Base-by-base conservation (phyloP, 805 yeast species). In the Sugiyamaella marilandica region DNA sequence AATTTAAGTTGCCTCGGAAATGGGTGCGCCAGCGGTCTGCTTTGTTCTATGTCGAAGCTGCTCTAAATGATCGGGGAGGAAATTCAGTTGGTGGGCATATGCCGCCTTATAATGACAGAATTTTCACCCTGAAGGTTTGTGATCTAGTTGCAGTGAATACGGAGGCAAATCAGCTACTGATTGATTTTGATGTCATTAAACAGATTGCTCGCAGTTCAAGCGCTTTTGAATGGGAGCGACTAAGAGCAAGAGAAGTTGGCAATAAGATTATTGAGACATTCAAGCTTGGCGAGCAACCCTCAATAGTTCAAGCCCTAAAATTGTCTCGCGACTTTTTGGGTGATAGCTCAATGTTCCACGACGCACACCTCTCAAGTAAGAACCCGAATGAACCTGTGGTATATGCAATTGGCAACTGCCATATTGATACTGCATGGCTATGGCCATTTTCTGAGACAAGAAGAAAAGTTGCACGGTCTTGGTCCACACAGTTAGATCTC, bases 381-480 rank as follows among this genome's bases (percentile, higher is more conserved):
- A 63, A 68, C 35, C 44, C 60, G 53, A 46, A 63, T 51, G 61
- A 56, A 32, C 54, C 62, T 53, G 58, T 65, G 32, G 95, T 90
- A 9, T 84, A 73, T 67, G 95, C 86, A 5, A 78, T 91, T 58
- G 97, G 97, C 43, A 86, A 91, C 65, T 91, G 97, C 66, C 97
- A 90, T 67, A 90, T 90, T 60, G 97, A 91, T 64, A 91, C 97
- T 14, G 97, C 97, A 16, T 91, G 98, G 98, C 75, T 88, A 54
- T 91, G 98, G 98, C 97, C 96, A 18, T 90, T 86, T 74, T 96
- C 95, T 2, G 96, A 91, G 67, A 87, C 97, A 1, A 83, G 85
- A 61, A 79, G 97, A 50, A 91, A 91, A 65, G 81, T 91, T 53
- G 95, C 90, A 1, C 77, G 98, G 60, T 87, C 96, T 5, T 91